Evolutionary conservation across 306 rosid species (phyloP), one percentile per base, ranked within the genome.

Genomic region (Lagenaria siceraria): DNA sequence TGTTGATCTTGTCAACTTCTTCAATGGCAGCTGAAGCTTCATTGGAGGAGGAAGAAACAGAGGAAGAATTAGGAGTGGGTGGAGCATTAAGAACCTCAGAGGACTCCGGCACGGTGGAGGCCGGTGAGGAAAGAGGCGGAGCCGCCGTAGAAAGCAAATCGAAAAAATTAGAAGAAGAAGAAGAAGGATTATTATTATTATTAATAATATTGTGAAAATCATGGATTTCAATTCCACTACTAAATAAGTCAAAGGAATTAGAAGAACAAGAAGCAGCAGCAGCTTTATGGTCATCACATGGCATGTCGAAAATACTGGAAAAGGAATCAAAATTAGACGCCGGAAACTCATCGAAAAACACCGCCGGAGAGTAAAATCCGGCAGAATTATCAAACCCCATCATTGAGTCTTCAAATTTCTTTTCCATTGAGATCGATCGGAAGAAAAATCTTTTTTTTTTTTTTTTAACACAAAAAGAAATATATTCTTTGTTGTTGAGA

Each of bases 1-100:
- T 84, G 75, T 85, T 46, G 52, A 33, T 84, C 74, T 85, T 83
- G 56, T 80, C 85, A 19, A 81, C 89, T 10, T 77, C 84, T 18
- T 79, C 66, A 15, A 64, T 80, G 35, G 15, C 22, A 3, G 15
- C 21, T 3, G 46, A 75, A 1, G 70, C 85, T 11, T 78, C 99
- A 48, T 88, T 87, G 0, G 96, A 88, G 0, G 91, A 92, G 0
- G 91, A 92, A 9, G 99, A 90, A 73, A 89, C 82, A 3, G 96
- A 92, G 1, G 85, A 82, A 0, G 92, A 90, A 87, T 88, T 84
- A 0, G 97, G 93, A 0, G 97, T 85, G 0, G 92, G 69, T 5
- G 97, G 92, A 63, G 90, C 83, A 18, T 90, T 91, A 58, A 90
- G n/a, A 1, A 80, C 96, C 86, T 92, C 98, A 0, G 96, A 90